These are phyloP conservation scores for Marsdenia floribunda DNA, from an alignment of 257 asterid species.

Conservation along the genomic window DNA sequence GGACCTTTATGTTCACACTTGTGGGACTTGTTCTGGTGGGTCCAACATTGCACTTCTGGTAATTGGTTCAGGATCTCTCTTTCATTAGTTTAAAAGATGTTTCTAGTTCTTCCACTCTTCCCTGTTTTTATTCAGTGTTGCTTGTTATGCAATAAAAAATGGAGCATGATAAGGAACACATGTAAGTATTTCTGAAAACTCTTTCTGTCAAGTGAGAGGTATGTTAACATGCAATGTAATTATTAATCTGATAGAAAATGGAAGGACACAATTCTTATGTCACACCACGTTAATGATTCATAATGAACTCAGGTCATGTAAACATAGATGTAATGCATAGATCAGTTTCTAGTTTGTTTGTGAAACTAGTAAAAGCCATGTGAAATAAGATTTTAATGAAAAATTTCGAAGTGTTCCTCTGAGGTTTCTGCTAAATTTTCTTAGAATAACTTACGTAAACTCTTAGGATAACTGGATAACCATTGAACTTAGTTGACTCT, in stretches of 20 bases:
- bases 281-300: neutral
- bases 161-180: neutral
- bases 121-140: neutral
- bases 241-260: neutral
- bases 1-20: conserved; percentile 62
- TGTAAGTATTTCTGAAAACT: neutral
- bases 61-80: conserved; percentile 16
- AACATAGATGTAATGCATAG: neutral
- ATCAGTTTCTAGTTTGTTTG: neutral
- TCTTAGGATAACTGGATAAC: neutral
- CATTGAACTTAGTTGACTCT: neutral
- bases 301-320: neutral
- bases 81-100: neutral
- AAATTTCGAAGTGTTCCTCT: neutral
- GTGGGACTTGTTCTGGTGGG: conserved; percentile 93
- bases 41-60: conserved; percentile 94
- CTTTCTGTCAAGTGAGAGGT: neutral
- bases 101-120: neutral
- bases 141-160: neutral
- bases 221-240: neutral
- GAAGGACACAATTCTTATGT: neutral
- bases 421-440: neutral
- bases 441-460: neutral
- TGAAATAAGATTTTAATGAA: neutral
- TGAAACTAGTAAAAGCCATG: neutral